phyloP scores from a whole-genome alignment of 306 rosid genomes.

The Castanospermum australe region DNA sequence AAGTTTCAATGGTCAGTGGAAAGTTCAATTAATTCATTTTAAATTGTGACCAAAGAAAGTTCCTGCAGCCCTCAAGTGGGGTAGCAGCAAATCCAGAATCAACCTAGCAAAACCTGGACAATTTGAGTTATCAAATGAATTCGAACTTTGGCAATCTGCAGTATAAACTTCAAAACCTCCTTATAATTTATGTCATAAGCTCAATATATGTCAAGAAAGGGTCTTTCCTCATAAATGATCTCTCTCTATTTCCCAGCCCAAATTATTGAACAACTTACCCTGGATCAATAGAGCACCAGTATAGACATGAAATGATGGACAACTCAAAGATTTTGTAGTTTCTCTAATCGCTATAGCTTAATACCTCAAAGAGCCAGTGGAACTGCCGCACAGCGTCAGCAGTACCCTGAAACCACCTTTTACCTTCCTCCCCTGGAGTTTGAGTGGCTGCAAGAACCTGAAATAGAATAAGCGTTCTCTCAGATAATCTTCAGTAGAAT shows the following conservation, averaged over 20 bases:
- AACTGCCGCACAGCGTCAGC: constrained; percentile 99
- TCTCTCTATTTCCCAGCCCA: background rate
- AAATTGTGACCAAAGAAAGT: background rate
- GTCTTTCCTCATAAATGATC: background rate
- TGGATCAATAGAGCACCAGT: background rate
- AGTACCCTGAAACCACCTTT: constrained; percentile 92
- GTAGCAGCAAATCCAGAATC: background rate
- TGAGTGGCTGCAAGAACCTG: constrained; percentile 99
- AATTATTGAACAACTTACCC: background rate
- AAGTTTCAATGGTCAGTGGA: background rate
- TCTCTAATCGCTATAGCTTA: background rate
- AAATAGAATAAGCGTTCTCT: constrained; percentile 1
- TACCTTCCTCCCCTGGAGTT: constrained; percentile 87
- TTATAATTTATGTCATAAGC: background rate
- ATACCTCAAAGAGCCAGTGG: constrained; percentile 98
- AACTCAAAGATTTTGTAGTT: background rate
- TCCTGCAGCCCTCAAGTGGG: background rate
- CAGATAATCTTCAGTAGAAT: background rate
- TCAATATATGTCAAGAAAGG: background rate
- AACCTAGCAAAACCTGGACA: background rate
- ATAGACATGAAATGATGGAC: no score
- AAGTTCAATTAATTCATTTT: background rate
- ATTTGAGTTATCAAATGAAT: background rate
- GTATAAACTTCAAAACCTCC: background rate
- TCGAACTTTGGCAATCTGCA: background rate